Evolutionary conservation across 352 stramenopile genomes (phyloP), one percentile per base, ranked within the genome.

Genomic region (Phytopythium aichiense): DNA sequence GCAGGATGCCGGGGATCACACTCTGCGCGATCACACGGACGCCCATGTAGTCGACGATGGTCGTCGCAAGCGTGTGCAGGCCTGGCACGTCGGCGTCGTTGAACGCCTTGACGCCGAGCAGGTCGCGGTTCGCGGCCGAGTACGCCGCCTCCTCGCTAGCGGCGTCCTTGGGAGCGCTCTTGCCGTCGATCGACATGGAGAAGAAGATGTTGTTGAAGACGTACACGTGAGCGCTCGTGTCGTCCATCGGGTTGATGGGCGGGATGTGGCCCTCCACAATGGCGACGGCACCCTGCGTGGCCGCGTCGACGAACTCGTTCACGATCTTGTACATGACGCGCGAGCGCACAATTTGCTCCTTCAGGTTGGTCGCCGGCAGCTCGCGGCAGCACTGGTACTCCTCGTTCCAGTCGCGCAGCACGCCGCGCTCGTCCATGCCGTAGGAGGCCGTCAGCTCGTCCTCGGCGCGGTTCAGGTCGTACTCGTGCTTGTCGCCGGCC

Each of bases 131-230:
- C 22, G 89, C 87, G 52, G 81, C 74, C 40, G 85, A 95, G 62
- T 92, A 95, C 33, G 86, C 83, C 15, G 87, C 88, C 37, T 95
- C 88, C 58, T 94, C 88, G 48, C 72, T 73, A 40, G 70, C 73
- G 13, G 79, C 70, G 56, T 95, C 84, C 73, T 92, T 94, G 2
- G 68, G 72, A 0, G 69, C 64, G 33, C 65, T 58, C 68, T 88
- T 88, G 25, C 88, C 85, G 60, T 98, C 90, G 23, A 97, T 76
- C 9, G 91, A 95, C 23, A 96, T 75, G 30, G 92, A 98, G 68
- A 98, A 98, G 76, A 99, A 99, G 61, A 98, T 98, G 70, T 98
- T 98, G 78, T 99, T 98, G 77, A 98, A 98, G 52, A 99, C 86
- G 70, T 97, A 99, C 35, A 98, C 95, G 67, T 98, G 94, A 28